These are phyloP conservation scores for Rachicladosporium sp. DNA, from an alignment of 2,329 filamentous ascomycete genomes.

Conservation along the genomic window DNA sequence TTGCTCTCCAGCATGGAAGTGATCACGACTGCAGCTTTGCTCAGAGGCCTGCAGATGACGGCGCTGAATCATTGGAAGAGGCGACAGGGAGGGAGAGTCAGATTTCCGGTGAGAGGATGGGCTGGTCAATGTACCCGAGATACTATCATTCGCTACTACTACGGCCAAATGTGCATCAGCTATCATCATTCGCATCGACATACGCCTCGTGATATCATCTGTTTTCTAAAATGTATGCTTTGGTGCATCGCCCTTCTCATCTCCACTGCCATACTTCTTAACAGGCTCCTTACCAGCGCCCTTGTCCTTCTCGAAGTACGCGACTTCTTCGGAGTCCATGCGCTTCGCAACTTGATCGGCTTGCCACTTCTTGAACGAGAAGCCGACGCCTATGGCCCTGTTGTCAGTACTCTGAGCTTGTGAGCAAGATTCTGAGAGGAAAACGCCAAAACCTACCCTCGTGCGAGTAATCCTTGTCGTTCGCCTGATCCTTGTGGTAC, in stretches of 20 bases:
- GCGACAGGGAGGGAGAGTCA: too few species aligned
- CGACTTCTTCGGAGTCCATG: conserved; percentile 37
- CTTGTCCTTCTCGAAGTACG: conserved; percentile 39
- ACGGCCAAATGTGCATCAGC: too few species aligned
- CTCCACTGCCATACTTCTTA: conserved; percentile 33
- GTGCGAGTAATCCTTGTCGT: conserved; percentile 47
- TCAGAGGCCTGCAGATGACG: too few species aligned
- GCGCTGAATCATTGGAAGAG: too few species aligned
- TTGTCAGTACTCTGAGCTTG: too few species aligned
- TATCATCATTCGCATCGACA: too few species aligned
- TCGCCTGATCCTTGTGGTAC: conserved; percentile 50
- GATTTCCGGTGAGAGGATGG: too few species aligned
- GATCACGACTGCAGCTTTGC: too few species aligned
- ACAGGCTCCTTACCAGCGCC: conserved; percentile 33
- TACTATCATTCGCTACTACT: too few species aligned
- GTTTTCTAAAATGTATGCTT: conserved; percentile 26
- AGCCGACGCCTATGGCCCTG: conserved; percentile 28
- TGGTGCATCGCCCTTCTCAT: conserved; percentile 30
- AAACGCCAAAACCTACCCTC: conserved; percentile 21
- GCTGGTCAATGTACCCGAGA: too few species aligned
- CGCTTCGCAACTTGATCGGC: conserved; percentile 40
- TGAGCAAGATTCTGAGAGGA: too few species aligned
- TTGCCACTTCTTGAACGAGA: conserved; percentile 45
- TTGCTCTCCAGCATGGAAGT: too few species aligned
- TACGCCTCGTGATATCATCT: background rate